Percentiles rank a stretch among this genome's conserved stretches.
Evolutionary conservation across 169 alveolate genomes (phyloP).

Genomic region (Eimeria necatrix): DNA sequence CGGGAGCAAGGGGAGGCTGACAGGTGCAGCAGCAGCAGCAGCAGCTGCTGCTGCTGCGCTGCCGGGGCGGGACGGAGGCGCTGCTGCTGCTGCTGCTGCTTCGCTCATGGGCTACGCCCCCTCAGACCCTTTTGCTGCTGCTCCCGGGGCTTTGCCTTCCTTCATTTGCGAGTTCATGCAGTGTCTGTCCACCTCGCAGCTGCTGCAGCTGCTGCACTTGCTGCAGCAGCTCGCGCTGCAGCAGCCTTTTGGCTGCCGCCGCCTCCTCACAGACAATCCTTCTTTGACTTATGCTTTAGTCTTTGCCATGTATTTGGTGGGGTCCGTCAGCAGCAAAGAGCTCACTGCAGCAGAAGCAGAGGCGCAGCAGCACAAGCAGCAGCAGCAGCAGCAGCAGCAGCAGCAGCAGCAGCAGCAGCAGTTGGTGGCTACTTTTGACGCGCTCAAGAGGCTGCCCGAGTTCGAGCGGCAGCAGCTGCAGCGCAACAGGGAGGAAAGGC

Average conservation of each 20-base stretch:
- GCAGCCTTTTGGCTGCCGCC: slow-evolving; percentile 34
- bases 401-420: too few relatives aligned
- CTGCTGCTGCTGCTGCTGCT: slow-evolving; percentile 32
- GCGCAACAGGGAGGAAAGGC: slow-evolving; percentile 22
- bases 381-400: slow-evolving; percentile 39
- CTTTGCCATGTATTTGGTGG: slow-evolving; percentile 44
- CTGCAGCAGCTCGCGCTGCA: slow-evolving; percentile 44
- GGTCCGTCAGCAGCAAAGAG: slow-evolving; percentile 7
- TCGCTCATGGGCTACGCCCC: slow-evolving; percentile 16
- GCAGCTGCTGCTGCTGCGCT: neutral
- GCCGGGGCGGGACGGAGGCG: neutral
- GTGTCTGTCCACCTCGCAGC: slow-evolving; percentile 68
- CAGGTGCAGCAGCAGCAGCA: neutral
- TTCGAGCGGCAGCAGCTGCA: slow-evolving; percentile 8
- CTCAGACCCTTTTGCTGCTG: slow-evolving; percentile 19
- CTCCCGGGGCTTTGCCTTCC: neutral
- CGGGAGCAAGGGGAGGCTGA: neutral
- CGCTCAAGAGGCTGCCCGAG: slow-evolving; percentile 29
- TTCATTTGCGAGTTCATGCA: slow-evolving; percentile 36
- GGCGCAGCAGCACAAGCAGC: slow-evolving; percentile 35
- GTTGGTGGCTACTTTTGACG: neutral
- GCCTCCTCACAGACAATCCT: slow-evolving; percentile 42
- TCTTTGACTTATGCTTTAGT: slow-evolving; percentile 46
- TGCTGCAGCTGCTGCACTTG: neutral
- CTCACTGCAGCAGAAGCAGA: slow-evolving; percentile 35